phyloP scores from a whole-genome alignment of 129 eudicot genomes.

The Flaveria trinervia region DNA sequence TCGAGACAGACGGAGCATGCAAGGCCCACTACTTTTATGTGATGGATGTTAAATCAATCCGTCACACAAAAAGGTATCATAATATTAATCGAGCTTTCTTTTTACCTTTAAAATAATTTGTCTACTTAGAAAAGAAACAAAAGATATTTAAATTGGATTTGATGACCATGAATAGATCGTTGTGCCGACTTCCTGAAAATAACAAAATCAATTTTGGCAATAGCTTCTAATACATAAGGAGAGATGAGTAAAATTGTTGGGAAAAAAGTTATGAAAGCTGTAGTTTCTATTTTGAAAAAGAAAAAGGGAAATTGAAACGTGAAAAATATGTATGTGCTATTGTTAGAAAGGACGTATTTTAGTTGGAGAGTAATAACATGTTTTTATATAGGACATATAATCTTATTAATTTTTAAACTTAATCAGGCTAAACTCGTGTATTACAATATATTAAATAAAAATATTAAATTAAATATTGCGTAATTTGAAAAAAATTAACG shows the following conservation, averaged over 20 bases:
- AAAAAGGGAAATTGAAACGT: background rate
- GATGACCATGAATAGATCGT: background rate
- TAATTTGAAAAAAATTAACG: too few species aligned
- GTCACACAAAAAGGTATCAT: background rate
- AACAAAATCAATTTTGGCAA: background rate
- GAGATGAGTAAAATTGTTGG: background rate
- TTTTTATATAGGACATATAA: too few species aligned
- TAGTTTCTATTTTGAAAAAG: background rate
- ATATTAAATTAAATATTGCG: too few species aligned
- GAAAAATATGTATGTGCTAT: too few species aligned
- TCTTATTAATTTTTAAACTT: too few species aligned
- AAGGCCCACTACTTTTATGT: slow-evolving; percentile 17
- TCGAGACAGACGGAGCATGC: background rate
- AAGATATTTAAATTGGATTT: background rate
- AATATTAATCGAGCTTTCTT: background rate
- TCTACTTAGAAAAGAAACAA: background rate
- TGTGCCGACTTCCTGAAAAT: background rate
- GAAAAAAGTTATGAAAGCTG: background rate
- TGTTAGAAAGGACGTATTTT: too few species aligned
- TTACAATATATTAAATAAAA: too few species aligned
- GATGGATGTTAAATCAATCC: background rate
- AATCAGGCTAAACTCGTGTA: too few species aligned
- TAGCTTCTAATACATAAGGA: background rate
- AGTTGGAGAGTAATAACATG: too few species aligned
- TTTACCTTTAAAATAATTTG: background rate